Percentiles rank a stretch among this genome's conserved stretches.
Conservation (phyloP, 768 basidiomycete genomes). For the Trametes cubensis region DNA sequence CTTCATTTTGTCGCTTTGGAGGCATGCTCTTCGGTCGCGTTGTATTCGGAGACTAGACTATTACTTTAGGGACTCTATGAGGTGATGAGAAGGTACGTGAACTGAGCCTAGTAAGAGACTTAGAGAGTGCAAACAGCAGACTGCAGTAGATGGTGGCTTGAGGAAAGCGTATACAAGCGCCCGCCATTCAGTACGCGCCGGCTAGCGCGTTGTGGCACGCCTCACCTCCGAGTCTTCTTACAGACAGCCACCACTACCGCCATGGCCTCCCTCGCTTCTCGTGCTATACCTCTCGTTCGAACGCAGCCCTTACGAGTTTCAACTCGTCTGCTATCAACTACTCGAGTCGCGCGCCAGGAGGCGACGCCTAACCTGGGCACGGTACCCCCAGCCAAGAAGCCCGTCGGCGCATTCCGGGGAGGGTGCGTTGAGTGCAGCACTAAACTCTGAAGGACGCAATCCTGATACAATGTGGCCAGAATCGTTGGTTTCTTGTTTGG, state of each 20-base stretch:
- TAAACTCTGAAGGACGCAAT: neutral
- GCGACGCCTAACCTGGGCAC: constrained; percentile 53
- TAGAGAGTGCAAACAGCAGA: no score
- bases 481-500: constrained; percentile 87
- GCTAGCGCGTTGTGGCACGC: constrained; percentile 8
- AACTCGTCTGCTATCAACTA: constrained; percentile 48
- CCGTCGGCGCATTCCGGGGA: constrained; percentile 61
- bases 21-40: constrained; percentile 34
- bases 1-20: constrained; percentile 44
- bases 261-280: constrained; percentile 44
- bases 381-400: constrained; percentile 64
- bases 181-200: constrained; percentile 3
- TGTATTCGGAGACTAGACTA: no score
- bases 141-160: neutral
- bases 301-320: constrained; percentile 24
- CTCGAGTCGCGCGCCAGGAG: constrained; percentile 44
- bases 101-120: no score
- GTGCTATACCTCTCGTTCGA: constrained; percentile 28
- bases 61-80: no score
- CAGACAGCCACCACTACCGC: constrained; percentile 24
- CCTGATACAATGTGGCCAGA: constrained; percentile 39
- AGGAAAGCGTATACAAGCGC: neutral
- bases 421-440: constrained; percentile 35
- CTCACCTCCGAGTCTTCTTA: neutral
- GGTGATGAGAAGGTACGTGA: no score